phyloP scores from a whole-genome alignment of 164 flowering plant species.

The Magnolia officinalis region DNA sequence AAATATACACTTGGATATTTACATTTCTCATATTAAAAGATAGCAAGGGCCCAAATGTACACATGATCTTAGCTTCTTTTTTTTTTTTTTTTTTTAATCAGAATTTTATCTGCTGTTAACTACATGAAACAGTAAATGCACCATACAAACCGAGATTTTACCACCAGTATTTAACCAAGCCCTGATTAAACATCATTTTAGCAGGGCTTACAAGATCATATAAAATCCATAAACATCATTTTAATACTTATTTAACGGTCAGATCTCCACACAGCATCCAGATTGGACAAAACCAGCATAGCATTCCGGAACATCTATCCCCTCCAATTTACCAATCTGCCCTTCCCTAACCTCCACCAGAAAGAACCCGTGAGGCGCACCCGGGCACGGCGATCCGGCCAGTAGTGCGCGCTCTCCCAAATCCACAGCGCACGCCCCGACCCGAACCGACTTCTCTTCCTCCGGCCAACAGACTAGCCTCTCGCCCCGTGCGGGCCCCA shows the following conservation, averaged over 20 bases:
- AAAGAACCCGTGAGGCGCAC: conserved; percentile 37
- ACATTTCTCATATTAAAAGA: too few species aligned
- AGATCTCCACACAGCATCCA: conserved; percentile 51
- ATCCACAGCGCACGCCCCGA: conserved; percentile 32
- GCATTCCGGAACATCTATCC: conserved; percentile 25
- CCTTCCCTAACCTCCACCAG: conserved; percentile 19
- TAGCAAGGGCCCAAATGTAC: too few species aligned
- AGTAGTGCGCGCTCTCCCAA: conserved; percentile 26
- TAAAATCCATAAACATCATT: too few species aligned
- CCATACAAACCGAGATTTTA: too few species aligned
- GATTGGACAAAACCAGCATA: conserved; percentile 54
- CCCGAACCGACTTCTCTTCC: conserved; percentile 26
- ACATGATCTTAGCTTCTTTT: too few species aligned
- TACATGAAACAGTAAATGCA: too few species aligned
- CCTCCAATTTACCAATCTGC: conserved; percentile 25
- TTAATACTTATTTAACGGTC: neutral
- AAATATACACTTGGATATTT: too few species aligned
- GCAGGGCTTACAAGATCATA: too few species aligned
- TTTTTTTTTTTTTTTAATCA: too few species aligned
- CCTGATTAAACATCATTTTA: too few species aligned
- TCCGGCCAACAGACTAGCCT: conserved; percentile 36
- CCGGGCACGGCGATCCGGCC: conserved; percentile 39
- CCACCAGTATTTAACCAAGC: too few species aligned
- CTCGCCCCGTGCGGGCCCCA: conserved; percentile 40
- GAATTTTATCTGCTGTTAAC: too few species aligned